Evolutionary conservation across 2,329 filamentous ascomycete genomes (phyloP), one percentile per base, ranked within the genome.

Genomic region (Whalleya microplaca): DNA sequence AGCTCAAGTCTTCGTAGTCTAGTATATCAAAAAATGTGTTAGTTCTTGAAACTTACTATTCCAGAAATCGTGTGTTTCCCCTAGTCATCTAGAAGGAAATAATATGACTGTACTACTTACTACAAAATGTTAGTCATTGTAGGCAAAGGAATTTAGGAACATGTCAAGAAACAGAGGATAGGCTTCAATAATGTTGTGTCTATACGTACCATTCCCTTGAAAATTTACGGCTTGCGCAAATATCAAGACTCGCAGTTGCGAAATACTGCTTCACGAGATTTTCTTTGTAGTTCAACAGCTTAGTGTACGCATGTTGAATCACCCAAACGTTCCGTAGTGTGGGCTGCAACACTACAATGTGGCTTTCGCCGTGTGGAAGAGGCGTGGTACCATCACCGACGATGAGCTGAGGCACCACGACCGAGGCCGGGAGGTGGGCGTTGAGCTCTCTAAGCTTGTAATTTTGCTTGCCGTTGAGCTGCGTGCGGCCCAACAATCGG

Each of bases 291-390:
- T 52, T 47, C 7, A 55, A n/a, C 14, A 64, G 41, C 27, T 42
- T 58, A 1, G 45, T 42, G 41, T 60, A 62, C 18, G 62, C 62
- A 23, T 64, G 59, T 27, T 62, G 59, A 16, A 64, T 3, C 2
- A 64, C 59, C 59, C 55, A 60, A 16, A 64, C 59, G 21, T 64
- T 64, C 14, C 62, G 59, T 16, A 60, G 41, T 2, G 62, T 64
- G 16, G 59, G 50, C 9, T 57, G 47, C 27, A 64, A 42, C 21
- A 58, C 37, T 12, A 62, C 55, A 2, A 52, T 20, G 16, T 47
- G 27, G n/a, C 23, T 27, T 2, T 21, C 21, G 9, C 41, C 18
- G 4, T 46, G 20, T 21, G 18, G 44, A 29, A 10, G 14, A 20
- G 7, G 41, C 20, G 9, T 27, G 20, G 44, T 19, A 5, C 49